phyloP scores from a whole-genome alignment of 108 stramenopile species.

The Nitzschia sp. region DNA sequence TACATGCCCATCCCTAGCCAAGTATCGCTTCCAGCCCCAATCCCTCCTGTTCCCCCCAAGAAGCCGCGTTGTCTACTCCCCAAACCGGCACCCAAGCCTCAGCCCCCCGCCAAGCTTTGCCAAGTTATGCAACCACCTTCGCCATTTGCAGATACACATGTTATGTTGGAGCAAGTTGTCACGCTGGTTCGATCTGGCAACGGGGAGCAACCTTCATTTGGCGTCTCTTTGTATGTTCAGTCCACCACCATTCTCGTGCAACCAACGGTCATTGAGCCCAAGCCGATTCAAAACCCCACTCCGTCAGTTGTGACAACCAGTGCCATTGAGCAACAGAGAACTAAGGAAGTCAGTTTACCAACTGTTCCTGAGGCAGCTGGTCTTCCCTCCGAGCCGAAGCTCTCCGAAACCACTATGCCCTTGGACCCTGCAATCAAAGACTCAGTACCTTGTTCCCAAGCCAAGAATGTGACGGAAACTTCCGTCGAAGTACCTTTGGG shows the following conservation, averaged over 20 bases:
- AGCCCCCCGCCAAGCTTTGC: constrained; percentile 3
- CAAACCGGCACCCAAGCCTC: constrained; percentile 13
- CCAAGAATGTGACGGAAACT: not conserved
- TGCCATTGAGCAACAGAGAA: not conserved
- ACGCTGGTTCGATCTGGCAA: constrained; percentile 32
- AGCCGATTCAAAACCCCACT: not conserved
- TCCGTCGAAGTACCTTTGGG: not conserved
- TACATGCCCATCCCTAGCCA: constrained; percentile 1
- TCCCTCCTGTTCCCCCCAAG: constrained; percentile 23
- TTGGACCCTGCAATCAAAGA: not conserved
- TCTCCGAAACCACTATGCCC: not conserved
- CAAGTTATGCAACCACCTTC: constrained; percentile 33
- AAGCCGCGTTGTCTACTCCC: not conserved
- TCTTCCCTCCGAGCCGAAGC: not conserved
- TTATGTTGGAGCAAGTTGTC: constrained; percentile 18
- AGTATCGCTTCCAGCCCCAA: constrained; percentile 14
- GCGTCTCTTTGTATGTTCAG: constrained; percentile 46
- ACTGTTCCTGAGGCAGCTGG: not conserved
- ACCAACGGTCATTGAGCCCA: not conserved
- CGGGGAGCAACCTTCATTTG: constrained; percentile 43
- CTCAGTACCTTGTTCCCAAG: not conserved
- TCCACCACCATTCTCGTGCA: constrained; percentile 48
- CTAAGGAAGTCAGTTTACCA: too few relatives aligned
- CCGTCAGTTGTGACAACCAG: not conserved
- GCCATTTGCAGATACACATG: constrained; percentile 33